phyloP scores from a whole-genome alignment of 345 rosid species.

The Eucalyptus marginata region DNA sequence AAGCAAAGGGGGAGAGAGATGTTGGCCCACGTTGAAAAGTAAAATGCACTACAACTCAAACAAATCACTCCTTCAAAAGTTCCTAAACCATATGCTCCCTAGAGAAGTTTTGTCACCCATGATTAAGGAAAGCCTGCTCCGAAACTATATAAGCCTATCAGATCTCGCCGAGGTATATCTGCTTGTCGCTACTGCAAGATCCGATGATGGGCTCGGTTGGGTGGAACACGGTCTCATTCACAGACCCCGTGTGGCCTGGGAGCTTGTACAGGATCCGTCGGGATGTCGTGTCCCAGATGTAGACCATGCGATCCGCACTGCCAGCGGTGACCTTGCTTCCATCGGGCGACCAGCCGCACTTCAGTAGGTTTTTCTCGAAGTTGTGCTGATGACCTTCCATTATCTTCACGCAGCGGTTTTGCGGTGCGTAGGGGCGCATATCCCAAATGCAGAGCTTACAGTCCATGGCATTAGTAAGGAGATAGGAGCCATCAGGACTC shows the following conservation, averaged over 20 bases:
- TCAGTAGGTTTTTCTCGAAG: slow-evolving; percentile 85
- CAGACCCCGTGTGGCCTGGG: slow-evolving; percentile 92
- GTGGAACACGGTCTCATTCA: slow-evolving; percentile 82
- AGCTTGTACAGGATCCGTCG: slow-evolving; percentile 83
- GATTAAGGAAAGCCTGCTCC: background rate
- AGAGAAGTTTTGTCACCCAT: background rate
- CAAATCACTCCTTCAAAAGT: background rate
- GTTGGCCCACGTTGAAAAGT: background rate
- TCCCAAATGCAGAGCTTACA: slow-evolving; percentile 94
- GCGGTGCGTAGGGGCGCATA: slow-evolving; percentile 97
- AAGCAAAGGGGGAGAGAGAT: background rate
- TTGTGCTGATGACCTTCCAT: slow-evolving; percentile 97
- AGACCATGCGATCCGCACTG: slow-evolving; percentile 93
- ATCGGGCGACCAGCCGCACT: slow-evolving; percentile 91
- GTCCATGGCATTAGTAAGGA: slow-evolving; percentile 93
- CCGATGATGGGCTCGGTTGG: slow-evolving; percentile 84
- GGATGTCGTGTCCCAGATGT: slow-evolving; percentile 92
- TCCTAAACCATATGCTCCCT: background rate
- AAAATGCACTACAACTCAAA: background rate
- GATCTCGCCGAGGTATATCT: slow-evolving; percentile 88
- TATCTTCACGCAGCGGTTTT: slow-evolving; percentile 86
- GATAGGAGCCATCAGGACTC: slow-evolving; percentile 97
- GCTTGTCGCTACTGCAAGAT: slow-evolving; percentile 93
- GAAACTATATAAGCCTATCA: slow-evolving; percentile 1
- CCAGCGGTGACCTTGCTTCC: slow-evolving; percentile 97